Evolutionary conservation across 2,329 filamentous ascomycete genomes (phyloP), one percentile per base, ranked within the genome.

Genomic region (Colletotrichum lindemuthianum): DNA sequence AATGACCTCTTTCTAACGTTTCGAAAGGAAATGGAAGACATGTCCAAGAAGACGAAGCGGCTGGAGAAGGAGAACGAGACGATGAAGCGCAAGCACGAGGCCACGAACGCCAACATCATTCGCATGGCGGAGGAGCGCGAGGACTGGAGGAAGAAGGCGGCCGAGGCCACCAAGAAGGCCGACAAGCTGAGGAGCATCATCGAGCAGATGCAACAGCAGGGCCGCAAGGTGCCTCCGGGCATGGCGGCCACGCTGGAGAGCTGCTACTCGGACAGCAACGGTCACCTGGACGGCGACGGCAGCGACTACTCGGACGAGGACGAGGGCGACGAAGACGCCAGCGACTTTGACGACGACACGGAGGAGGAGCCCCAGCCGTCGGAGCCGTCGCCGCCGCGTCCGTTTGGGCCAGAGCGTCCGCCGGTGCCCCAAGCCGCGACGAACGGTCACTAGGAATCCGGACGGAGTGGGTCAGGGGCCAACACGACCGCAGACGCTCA

Each of bases 1-100:
- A 98, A 98, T 81, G 96, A 98, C 76, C 83, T 98, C 58, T 98
- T 98, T 78, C 83, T 97, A 70, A 97, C 96, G 1, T 98, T 98
- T 79, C 88, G 95, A 59, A 97, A 97, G 81, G 96, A 98, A 79
- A 98, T 98, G 94, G 96, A 98, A 79, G 96, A 98, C 74, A 98
- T 98, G 94, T 97, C 94, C 1, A 97, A 97, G 82, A 98, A 98
- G 82, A 97, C 95, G 6, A 97, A 97, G 79, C 90, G 93, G 33
- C 83, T 99, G 57, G 96, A 99, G 77, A 97, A 97, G 79, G 96
- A 99, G 74, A 98, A 99, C 72, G 90, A 96, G 71, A 90, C 88
- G 15, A 86, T 97, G 55, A 97, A 93, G 69, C 88, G 95, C 60
- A 97, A 97, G 78, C 95, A 97, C 76, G 94, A 97, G 71, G 89